Conservation (phyloP, 306 rosid species). For the Inga leiocalycina region DNA sequence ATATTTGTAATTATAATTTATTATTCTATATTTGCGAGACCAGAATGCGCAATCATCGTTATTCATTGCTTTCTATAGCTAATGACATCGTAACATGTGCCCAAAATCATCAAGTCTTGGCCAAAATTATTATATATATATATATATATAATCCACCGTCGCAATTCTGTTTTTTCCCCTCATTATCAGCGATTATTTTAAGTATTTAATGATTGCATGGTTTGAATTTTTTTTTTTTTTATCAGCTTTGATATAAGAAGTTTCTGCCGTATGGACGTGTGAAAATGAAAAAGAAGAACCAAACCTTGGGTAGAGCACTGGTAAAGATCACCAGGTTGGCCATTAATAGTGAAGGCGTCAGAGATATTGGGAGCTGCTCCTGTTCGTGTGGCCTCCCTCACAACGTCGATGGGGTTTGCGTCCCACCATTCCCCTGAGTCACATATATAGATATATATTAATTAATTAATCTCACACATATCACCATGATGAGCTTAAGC, state of each 20-base stretch:
- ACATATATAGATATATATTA: background rate
- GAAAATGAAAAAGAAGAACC: background rate
- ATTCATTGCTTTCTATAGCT: background rate
- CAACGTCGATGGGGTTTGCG: conserved; percentile 75
- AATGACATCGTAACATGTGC: background rate
- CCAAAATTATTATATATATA: background rate
- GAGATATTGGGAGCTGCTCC: conserved; percentile 85
- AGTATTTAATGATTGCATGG: conserved; percentile 26
- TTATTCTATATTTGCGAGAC: background rate
- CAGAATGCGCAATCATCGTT: background rate
- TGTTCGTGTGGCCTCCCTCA: conserved; percentile 63
- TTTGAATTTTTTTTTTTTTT: background rate
- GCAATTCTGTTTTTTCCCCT: background rate
- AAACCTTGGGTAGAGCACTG: conserved; percentile 77
- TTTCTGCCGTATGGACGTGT: too few relatives aligned
- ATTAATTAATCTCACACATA: background rate
- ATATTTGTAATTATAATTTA: background rate
- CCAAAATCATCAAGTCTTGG: background rate
- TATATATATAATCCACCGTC: too few relatives aligned
- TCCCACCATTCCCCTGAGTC: conserved; percentile 97
- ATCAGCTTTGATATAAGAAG: too few relatives aligned
- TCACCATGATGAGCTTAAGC: too few relatives aligned
- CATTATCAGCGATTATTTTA: background rate
- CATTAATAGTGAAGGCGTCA: conserved; percentile 88
- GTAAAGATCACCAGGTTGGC: conserved; percentile 96